Percentiles rank a stretch among this genome's conserved stretches.
phyloP scores from a whole-genome alignment of 805 yeast species.

The Wickerhamiella slavikovae region DNA sequence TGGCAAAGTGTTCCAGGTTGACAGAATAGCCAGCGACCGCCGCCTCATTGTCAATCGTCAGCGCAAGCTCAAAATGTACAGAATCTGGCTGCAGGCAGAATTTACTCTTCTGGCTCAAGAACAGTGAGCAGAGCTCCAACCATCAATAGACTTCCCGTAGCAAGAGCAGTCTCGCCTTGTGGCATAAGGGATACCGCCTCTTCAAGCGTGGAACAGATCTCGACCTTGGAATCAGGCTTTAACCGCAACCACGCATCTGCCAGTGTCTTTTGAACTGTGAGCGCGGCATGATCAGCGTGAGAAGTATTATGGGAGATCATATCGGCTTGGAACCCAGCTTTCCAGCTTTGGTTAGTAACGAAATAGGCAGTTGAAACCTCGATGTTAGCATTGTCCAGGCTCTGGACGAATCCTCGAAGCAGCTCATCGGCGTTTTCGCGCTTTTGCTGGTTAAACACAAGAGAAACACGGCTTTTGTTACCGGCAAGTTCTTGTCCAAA shows the following conservation, averaged over 20 bases:
- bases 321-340: slow-evolving; percentile 59
- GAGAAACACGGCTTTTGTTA: slow-evolving; percentile 18
- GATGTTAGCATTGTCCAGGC: slow-evolving; percentile 14
- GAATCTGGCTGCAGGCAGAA: slow-evolving; percentile 93
- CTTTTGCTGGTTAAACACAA: slow-evolving; percentile 86
- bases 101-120: slow-evolving; percentile 34
- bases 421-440: slow-evolving; percentile 55
- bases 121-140: slow-evolving; percentile 90
- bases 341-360: slow-evolving; percentile 84
- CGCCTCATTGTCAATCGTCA: slow-evolving; percentile 80
- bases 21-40: slow-evolving; percentile 72
- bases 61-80: slow-evolving; percentile 81
- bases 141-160: slow-evolving; percentile 81
- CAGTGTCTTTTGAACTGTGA: slow-evolving; percentile 59
- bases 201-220: slow-evolving; percentile 58
- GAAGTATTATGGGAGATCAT: slow-evolving; percentile 72
- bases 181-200: slow-evolving; percentile 38
- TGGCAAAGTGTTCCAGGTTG: slow-evolving; percentile 39
- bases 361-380: slow-evolving; percentile 29
- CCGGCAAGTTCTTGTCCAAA: slow-evolving; percentile 19
- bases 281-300: slow-evolving; percentile 53
- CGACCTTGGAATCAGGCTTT: slow-evolving; percentile 17
- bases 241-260: slow-evolving; percentile 50
- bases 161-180: slow-evolving; percentile 43
- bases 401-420: slow-evolving; percentile 22